These are phyloP conservation scores for Neocucurbitaria cava DNA, from an alignment of 2,329 filamentous ascomycete genomes.

Conservation along the genomic window DNA sequence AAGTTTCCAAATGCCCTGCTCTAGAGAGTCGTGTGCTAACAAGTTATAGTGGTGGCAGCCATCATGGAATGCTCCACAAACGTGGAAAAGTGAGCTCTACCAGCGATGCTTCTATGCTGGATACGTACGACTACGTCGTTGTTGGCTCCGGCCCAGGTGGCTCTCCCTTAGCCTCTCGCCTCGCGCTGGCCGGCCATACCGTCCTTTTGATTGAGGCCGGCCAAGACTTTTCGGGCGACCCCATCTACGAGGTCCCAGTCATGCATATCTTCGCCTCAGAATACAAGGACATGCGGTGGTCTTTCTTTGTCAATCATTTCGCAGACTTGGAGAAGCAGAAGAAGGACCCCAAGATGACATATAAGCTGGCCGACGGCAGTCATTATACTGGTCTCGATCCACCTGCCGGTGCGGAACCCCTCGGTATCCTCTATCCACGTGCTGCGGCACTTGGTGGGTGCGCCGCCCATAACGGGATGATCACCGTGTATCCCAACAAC, in stretches of 20 bases:
- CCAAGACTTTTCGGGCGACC: too few relatives aligned
- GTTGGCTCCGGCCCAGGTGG: constrained; percentile 57
- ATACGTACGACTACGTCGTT: constrained; percentile 65
- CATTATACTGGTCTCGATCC: too few relatives aligned
- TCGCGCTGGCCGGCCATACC: constrained; percentile 63
- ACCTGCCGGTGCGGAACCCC: constrained; percentile 54
- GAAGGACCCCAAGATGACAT: constrained; percentile 64
- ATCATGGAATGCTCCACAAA: not conserved
- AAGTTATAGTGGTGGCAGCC: constrained; percentile 20
- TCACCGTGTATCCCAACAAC: constrained; percentile 57
- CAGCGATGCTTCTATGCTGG: constrained; percentile 1
- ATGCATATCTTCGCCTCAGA: constrained; percentile 25
- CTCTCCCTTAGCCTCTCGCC: constrained; percentile 53
- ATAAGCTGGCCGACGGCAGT: constrained; percentile 57
- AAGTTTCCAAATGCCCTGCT: too few relatives aligned
- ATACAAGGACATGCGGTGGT: too few relatives aligned
- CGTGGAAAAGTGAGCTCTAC: not conserved
- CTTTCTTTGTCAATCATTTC: constrained; percentile 68
- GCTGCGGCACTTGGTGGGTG: too few relatives aligned
- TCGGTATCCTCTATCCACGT: constrained; percentile 65
- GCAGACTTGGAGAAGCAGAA: constrained; percentile 58
- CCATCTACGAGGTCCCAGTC: constrained; percentile 54
- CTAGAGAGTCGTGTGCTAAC: constrained; percentile 2
- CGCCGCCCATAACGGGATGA: too few relatives aligned
- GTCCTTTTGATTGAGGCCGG: constrained; percentile 67